Base-by-base conservation (phyloP, 2,329 filamentous ascomycete genomes). In the Ophiostoma triangulosporum region DNA sequence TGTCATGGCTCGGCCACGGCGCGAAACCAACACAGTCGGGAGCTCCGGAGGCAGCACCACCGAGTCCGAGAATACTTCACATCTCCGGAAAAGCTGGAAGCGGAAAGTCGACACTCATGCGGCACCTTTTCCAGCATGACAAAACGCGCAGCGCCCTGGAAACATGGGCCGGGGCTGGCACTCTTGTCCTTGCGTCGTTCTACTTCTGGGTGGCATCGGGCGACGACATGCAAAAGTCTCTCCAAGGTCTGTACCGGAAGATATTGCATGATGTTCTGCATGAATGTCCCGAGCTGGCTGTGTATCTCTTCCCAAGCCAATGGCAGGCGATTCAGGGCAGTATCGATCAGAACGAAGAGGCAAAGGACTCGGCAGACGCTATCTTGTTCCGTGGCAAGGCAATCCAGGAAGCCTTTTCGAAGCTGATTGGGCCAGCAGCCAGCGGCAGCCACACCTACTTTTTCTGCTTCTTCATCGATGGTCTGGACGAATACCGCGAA, bases 401-500 rank as follows among this genome's bases (percentile, higher is more conserved):
- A 22, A 43, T 43, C 11, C 1, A 14, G 1, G 38, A 43, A 1
- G 38, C 38, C 9, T 43, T 43, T 6, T 43, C 7, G 38, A 43
- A 43, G 38, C 38, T 43, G 9, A 20, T 43, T 2, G 38, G 38
- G 22, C 20, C 50, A 6, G 43, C 45, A 31, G 35, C 50, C n/a
- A 46, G 50, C 50, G 31, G 32, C 45, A 56, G 53, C 40, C 49
- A 57, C 5, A 53, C 55, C 38, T 50, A 53, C 35, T 43, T 26
- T 45, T 52, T 53, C 4, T 57, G 55, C 20, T 43, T 43, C 38
- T 43, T 43, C 38, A 43, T 43, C 38, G 38, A 43, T 43, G 38
- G 38, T 8, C 20, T 43, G 20, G 38, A 43, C 11, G 38, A 43
- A 15, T 43, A 26, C 38, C 38, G 38, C 8, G 20, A 43, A 4